Evolutionary conservation across 2,329 filamentous ascomycete genomes (phyloP).

Genomic region (Apiospora marii): DNA sequence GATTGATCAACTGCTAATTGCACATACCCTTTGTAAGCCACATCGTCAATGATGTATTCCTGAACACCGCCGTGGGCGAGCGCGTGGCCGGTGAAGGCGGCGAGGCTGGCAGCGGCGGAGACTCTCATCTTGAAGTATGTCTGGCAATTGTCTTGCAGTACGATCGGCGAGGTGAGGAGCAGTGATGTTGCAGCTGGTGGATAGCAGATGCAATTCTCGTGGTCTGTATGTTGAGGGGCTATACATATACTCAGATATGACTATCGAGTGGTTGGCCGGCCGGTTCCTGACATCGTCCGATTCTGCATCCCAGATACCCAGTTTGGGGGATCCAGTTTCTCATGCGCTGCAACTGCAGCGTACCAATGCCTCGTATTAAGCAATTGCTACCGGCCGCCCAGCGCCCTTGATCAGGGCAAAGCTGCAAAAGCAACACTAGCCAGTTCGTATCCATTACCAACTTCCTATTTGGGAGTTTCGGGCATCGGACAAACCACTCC

Average conservation of each 20-base stretch:
- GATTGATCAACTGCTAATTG: background rate
- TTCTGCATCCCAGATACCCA: background rate
- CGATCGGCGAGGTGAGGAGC: background rate
- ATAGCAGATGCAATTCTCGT: background rate
- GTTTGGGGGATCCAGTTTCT: background rate
- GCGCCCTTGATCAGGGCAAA: too few species aligned
- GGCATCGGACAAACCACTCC: background rate
- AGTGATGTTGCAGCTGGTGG: background rate
- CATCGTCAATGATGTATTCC: slow-evolving; percentile 55
- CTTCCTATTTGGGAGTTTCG: background rate
- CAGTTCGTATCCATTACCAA: background rate
- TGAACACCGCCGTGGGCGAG: slow-evolving; percentile 49
- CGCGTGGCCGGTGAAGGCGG: background rate
- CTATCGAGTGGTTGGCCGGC: background rate
- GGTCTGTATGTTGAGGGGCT: background rate
- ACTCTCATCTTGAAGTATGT: slow-evolving; percentile 1
- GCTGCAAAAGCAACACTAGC: too few species aligned
- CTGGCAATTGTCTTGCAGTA: background rate
- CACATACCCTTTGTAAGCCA: slow-evolving; percentile 50
- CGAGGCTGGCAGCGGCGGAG: slow-evolving; percentile 8
- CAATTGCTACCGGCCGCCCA: background rate
- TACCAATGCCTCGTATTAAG: slow-evolving; percentile 13
- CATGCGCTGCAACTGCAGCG: slow-evolving; percentile 8
- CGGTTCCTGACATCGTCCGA: background rate
- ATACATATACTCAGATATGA: background rate